A percentile compares a stretch with the other conserved stretches of the same genome.
These are phyloP conservation scores for Kazachstania taianensis DNA, from an alignment of 805 yeast species.

Conservation along the genomic window DNA sequence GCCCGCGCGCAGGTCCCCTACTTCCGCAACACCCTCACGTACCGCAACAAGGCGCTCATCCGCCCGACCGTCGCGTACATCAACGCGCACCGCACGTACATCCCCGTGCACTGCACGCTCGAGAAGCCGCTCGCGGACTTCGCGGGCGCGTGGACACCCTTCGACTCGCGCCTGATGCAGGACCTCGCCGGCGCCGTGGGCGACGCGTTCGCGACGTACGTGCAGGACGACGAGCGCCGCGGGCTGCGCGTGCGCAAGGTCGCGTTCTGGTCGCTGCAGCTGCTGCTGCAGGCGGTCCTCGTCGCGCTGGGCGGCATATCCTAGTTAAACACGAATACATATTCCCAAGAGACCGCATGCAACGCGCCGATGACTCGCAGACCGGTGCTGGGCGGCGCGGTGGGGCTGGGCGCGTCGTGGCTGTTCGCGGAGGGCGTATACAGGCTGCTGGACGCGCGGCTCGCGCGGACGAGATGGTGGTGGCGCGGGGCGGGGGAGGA, in stretches of 20 bases:
- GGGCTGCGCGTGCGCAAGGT: constrained; percentile 66
- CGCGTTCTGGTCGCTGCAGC: constrained; percentile 87
- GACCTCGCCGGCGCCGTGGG: constrained; percentile 84
- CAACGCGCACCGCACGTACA: constrained; percentile 79
- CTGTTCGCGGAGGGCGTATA: constrained; percentile 10
- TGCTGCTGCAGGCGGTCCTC: constrained; percentile 68
- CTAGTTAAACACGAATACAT: constrained; percentile 10
- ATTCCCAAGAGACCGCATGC: too few relatives aligned
- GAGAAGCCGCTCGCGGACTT: constrained; percentile 74
- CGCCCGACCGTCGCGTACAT: constrained; percentile 94
- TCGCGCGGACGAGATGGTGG: constrained; percentile 10
- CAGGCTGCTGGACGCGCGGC: constrained; percentile 6
- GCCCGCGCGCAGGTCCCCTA: constrained; percentile 86
- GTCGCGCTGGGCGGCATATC: constrained; percentile 75
- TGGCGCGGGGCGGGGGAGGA: background rate
- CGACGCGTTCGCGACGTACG: constrained; percentile 81
- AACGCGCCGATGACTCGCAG: constrained; percentile 18
- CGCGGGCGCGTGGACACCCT: constrained; percentile 93
- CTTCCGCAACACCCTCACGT: constrained; percentile 78
- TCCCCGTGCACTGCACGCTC: constrained; percentile 76
- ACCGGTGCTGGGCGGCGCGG: constrained; percentile 11
- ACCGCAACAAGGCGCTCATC: constrained; percentile 82
- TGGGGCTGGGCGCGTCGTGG: constrained; percentile 14
- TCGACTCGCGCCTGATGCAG: constrained; percentile 84
- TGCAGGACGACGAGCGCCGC: constrained; percentile 75